Evolutionary conservation across 202 grass and related monocot species (phyloP).

Genomic region (Carex sylvatica): DNA sequence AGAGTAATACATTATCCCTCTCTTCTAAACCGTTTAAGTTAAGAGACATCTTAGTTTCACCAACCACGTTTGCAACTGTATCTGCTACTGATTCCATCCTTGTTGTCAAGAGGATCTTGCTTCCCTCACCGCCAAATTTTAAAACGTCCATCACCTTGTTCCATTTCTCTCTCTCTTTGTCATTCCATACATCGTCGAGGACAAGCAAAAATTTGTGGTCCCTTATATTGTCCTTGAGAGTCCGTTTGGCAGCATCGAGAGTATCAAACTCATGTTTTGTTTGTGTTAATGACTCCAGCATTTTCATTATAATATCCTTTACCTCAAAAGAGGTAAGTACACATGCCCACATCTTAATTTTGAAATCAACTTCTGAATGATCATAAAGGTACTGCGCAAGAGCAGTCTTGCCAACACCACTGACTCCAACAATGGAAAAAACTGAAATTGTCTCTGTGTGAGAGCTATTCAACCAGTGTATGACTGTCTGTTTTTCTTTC

Average conservation of each 20-base stretch:
- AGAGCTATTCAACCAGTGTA: not conserved
- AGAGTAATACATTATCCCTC: not conserved
- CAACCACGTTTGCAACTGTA: not conserved
- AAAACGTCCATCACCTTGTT: not conserved
- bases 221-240: not conserved
- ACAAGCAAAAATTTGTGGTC: slow-evolving; percentile 31
- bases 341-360: slow-evolving; percentile 22
- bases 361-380: not conserved
- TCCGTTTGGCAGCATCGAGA: not conserved
- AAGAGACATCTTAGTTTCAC: not conserved
- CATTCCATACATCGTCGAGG: slow-evolving; percentile 40
- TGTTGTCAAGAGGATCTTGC: slow-evolving; percentile 33
- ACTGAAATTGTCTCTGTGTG: not conserved
- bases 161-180: not conserved
- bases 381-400: slow-evolving; percentile 28
- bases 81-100: slow-evolving; percentile 4
- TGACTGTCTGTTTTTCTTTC: not conserved
- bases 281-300: not conserved
- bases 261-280: not conserved
- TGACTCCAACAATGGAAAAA: slow-evolving; percentile 16
- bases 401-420: slow-evolving; percentile 28
- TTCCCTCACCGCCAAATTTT: slow-evolving; percentile 4
- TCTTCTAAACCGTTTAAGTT: slow-evolving; percentile 18
- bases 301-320: slow-evolving; percentile 14
- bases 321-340: slow-evolving; percentile 26